Evolutionary conservation across 2,329 filamentous ascomycete species (phyloP), one percentile per base, ranked within the genome.

Genomic region (Canariomyces notabilis): DNA sequence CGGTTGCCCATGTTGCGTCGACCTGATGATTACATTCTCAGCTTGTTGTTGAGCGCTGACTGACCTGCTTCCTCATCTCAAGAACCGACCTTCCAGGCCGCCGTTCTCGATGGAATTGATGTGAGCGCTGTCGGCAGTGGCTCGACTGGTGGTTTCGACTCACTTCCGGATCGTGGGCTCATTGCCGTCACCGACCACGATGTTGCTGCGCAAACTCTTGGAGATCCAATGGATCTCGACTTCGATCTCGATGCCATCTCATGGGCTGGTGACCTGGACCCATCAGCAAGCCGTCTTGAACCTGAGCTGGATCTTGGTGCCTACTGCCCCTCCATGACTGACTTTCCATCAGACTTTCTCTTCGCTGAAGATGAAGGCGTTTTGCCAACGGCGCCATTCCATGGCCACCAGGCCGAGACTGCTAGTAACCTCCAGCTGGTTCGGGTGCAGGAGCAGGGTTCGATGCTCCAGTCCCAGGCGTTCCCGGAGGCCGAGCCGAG

Each of bases 161-260:
- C 19, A 4, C 15, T 4, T 12, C 2, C 41, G 4, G 37, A 37
- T 16, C 14, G 26, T 20, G 33, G 33, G 16, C 7, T 37, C 2
- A 14, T 19, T 7, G 11, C 34, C 14, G 20, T 8, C 6, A 2
- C 19, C 7, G 32, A 32, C 18, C 40, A 44, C 2, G 33, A 37
- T 35, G 32, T 15, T 11, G 32, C 26, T 15, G 19, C 40, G 2
- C 48, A 46, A 11, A 6, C 37, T 5, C n/a, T 46, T 14, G 46
- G 40, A 6, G 59, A 61, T 19, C 44, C 57, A 1, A 63, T 61
- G 60, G 60, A 63, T 15, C 41, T 61, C 11, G 60, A 63, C 43
- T 51, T 59, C 33, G 59, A 61, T 44, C 53, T 58, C 15, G 59
- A 61, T 40, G 43, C 52, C 4, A 44, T 48, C 11, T 40, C 49